A percentile compares a stretch with the other conserved stretches of the same genome.
phyloP scores from a whole-genome alignment of 305 asterid genomes.

The Fraxinus floribunda region DNA sequence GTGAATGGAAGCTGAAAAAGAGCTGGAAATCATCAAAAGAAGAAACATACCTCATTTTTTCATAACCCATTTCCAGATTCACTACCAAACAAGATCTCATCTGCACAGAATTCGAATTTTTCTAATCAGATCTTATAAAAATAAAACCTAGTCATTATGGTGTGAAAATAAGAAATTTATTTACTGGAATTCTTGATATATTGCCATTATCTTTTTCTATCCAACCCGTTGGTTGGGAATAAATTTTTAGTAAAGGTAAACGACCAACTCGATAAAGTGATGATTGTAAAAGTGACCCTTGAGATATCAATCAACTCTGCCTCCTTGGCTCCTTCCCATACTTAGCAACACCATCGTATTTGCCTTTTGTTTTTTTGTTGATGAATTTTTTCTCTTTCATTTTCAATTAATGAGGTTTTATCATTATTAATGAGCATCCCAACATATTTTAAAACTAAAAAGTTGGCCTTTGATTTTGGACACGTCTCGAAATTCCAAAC shows the following conservation, averaged over 20 bases:
- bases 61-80: conserved; percentile 33
- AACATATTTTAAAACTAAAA: not conserved
- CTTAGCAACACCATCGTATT: not conserved
- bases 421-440: not conserved
- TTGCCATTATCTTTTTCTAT: conserved; percentile 15
- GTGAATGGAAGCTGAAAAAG: not conserved
- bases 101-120: conserved; percentile 34
- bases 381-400: conserved; percentile 11
- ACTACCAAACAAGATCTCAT: conserved; percentile 36
- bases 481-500: not conserved
- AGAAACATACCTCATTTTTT: not conserved
- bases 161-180: conserved; percentile 10
- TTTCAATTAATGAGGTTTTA: not conserved
- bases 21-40: not conserved
- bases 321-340: not conserved
- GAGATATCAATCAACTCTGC: not conserved
- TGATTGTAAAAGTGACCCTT: conserved; percentile 33
- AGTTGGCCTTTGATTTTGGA: not conserved
- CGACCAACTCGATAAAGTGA: conserved; percentile 29
- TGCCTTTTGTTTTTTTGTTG: conserved; percentile 22
- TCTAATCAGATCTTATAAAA: conserved; percentile 14
- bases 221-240: conserved; percentile 36
- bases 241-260: conserved; percentile 27
- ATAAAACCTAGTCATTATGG: conserved; percentile 31
- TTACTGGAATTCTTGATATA: conserved; percentile 15